Evolutionary conservation across 176 grass and related monocot genomes (phyloP).

Genomic region (Areca catechu): DNA sequence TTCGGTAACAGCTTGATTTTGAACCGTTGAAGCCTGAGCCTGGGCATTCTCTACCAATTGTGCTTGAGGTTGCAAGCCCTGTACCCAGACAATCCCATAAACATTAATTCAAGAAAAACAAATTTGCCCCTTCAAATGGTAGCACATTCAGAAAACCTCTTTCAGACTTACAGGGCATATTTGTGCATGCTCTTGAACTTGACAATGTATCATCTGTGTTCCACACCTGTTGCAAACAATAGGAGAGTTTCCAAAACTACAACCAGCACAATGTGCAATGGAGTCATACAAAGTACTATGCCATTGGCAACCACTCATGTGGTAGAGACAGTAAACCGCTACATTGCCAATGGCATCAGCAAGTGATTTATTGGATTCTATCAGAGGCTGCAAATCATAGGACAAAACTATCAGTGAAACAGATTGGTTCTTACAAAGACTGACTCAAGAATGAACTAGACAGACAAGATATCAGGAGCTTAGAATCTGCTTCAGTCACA

Average conservation of each 20-base stretch:
- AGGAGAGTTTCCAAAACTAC: too few relatives aligned
- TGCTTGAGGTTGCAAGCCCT: conserved; percentile 63
- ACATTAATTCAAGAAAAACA: too few relatives aligned
- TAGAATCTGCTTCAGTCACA: conserved; percentile 88
- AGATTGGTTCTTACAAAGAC: too few relatives aligned
- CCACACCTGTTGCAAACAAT: too few relatives aligned
- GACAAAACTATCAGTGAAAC: too few relatives aligned
- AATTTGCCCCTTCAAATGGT: too few relatives aligned
- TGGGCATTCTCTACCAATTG: conserved; percentile 42
- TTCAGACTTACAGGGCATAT: too few relatives aligned
- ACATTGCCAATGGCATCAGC: conserved; percentile 70
- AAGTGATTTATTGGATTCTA: conserved; percentile 77
- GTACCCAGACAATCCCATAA: too few relatives aligned
- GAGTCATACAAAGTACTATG: conserved; percentile 78
- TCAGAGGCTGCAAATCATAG: too few relatives aligned
- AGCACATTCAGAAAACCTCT: too few relatives aligned
- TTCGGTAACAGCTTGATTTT: conserved; percentile 36
- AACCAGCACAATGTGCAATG: conserved; percentile 50
- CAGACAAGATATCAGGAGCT: conserved; percentile 37
- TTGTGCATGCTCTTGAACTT: too few relatives aligned
- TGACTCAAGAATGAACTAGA: neutral
- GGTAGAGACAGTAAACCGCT: conserved; percentile 69
- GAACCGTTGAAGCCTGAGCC: conserved; percentile 19
- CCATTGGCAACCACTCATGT: conserved; percentile 90
- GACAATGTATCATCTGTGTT: too few relatives aligned